Evolutionary conservation across 1,284 basidiomycete genomes (phyloP).

Genomic region (Cryptococcus wingfieldii): DNA sequence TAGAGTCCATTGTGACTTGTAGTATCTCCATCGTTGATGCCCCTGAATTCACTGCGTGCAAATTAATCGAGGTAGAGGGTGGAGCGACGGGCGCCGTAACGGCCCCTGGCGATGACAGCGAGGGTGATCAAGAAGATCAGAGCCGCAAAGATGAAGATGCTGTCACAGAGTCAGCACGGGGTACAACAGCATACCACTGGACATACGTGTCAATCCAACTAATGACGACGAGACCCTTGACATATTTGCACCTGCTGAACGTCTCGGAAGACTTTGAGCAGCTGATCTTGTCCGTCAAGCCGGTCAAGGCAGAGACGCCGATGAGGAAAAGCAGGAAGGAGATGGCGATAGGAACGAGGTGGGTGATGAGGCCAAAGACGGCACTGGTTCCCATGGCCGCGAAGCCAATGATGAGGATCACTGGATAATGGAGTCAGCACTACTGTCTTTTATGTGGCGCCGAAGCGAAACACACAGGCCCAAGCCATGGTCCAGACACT

Average conservation of each 20-base stretch:
- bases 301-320: conserved; percentile 45
- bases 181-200: background rate
- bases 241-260: conserved; percentile 43
- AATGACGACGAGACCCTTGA: conserved; percentile 46
- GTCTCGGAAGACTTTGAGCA: conserved; percentile 33
- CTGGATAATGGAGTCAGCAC: conserved; percentile 12
- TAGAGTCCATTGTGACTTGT: background rate
- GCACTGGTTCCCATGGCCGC: conserved; percentile 33
- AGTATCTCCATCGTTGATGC: background rate
- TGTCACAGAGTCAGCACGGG: conserved; percentile 1
- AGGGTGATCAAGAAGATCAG: conserved; percentile 44
- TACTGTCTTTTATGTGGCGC: background rate
- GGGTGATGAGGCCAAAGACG: conserved; percentile 45
- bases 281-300: conserved; percentile 38
- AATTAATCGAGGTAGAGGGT: conserved; percentile 39
- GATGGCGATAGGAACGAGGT: conserved; percentile 44
- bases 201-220: conserved; percentile 48
- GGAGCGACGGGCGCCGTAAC: conserved; percentile 36
- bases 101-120: conserved; percentile 44
- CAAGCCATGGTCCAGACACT: conserved; percentile 41
- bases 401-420: conserved; percentile 46
- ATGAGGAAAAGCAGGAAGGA: conserved; percentile 48
- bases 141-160: conserved; percentile 29
- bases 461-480: conserved; percentile 31
- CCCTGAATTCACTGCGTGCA: background rate